Conservation (phyloP, 176 grass and related monocot species). For the Rhynchospora breviuscula region DNA sequence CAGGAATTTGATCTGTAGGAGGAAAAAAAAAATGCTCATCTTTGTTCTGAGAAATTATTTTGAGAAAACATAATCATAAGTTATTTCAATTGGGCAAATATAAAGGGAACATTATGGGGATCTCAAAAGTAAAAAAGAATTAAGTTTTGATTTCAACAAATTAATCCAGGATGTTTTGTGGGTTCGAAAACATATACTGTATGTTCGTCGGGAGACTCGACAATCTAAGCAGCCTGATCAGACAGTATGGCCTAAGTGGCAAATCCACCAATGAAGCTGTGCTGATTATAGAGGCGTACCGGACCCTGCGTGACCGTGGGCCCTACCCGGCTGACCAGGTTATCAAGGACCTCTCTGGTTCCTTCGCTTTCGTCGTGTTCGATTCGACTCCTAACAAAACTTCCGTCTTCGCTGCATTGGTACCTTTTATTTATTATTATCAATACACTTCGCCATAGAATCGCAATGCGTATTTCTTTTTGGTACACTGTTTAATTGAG, state of each 20-base stretch:
- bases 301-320: constrained; percentile 84
- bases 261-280: constrained; percentile 64
- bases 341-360: constrained; percentile 73
- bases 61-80: neutral
- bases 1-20: neutral
- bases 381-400: constrained; percentile 44
- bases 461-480: neutral
- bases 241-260: constrained; percentile 73
- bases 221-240: constrained; percentile 69
- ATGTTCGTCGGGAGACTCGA: constrained; percentile 56
- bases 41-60: neutral
- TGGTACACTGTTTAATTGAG: neutral
- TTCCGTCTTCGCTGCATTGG: constrained; percentile 64
- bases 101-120: neutral
- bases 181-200: constrained; percentile 78
- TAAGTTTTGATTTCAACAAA: neutral
- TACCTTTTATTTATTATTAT: neutral
- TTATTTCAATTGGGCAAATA: neutral
- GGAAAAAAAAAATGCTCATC: neutral
- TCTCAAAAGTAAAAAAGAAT: neutral
- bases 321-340: constrained; percentile 97
- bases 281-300: constrained; percentile 78
- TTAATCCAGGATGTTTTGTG: constrained; percentile 60
- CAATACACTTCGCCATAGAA: neutral
- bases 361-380: constrained; percentile 88